Base-by-base conservation (phyloP, 768 basidiomycete genomes). In the Hydnum rufescens region DNA sequence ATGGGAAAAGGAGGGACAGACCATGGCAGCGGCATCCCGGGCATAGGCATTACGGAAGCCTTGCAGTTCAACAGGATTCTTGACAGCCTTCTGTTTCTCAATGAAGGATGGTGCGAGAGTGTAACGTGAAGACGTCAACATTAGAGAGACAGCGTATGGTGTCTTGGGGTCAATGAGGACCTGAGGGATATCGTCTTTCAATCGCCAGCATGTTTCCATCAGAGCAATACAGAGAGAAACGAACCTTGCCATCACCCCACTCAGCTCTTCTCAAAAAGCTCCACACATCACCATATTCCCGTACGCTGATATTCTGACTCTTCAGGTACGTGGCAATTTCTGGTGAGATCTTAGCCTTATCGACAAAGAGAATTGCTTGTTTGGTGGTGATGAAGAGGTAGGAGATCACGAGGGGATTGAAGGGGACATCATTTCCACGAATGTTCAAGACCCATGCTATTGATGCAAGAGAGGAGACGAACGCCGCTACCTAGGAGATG, bases 381-480 rank as follows among this genome's bases (percentile, higher is more conserved):
- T 78, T 69, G 5, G 74, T 62, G 3, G 78, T 73, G 36, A 96
- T 71, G 59, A 80, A 84, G 19, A 92, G 66, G 61, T 93, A 97
- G 0, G 83, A 75, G 50, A 82, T 83, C 68, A 95, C 93, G 5
- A 97, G 74, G 0, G 93, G 93, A 62, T 87, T 90, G 70, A 78
- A 86, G 0, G 87, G 86, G 46, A 96, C 80, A 60, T 96, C 92
- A 2, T 76, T 73, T 32, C 90, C 92, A 48, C 93, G 81, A 51
- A 92, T 68, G 61, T 97, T 97, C 31, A 96, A 69, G 2, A 84
- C 60, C 69, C 87, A 95, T 0, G 93, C 93, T 76, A 66, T 82
- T 43, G 73, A 75, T 8, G 84, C 67, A 36, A 95, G 64, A 42
- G 76, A 78, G 1, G 76, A 75, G 53, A 84, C 69, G 30, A 83